A percentile compares a stretch with the other conserved stretches of the same genome.
These are phyloP conservation scores for Houttuynia cordata DNA, from an alignment of 164 flowering plant species.

Conservation along the genomic window DNA sequence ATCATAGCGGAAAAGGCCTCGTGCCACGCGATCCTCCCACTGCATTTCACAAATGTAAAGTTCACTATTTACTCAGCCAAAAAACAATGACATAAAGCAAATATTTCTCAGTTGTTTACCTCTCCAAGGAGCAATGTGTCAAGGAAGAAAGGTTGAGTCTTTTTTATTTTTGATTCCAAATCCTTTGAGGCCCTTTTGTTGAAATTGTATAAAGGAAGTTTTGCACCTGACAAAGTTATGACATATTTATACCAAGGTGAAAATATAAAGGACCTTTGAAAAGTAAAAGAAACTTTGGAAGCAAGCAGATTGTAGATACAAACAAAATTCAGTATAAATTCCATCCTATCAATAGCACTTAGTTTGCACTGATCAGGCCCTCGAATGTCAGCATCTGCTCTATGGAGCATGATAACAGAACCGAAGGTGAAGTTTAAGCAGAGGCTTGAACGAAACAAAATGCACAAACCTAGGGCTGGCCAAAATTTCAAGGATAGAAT, in stretches of 20 bases:
- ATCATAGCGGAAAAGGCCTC: conserved; percentile 76
- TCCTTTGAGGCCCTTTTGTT: conserved; percentile 15
- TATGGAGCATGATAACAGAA: not conserved
- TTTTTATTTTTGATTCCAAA: not conserved
- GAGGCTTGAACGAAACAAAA: not conserved
- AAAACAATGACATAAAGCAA: not conserved
- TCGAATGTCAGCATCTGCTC: not conserved
- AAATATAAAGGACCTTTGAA: no score
- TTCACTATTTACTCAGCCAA: not conserved
- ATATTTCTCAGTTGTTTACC: conserved; percentile 1
- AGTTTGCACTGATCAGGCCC: not conserved
- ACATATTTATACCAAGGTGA: not conserved
- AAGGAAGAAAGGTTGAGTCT: conserved; percentile 16
- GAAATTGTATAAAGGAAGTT: conserved; percentile 38
- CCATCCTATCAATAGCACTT: no score
- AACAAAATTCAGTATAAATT: no score
- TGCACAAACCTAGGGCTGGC: not conserved
- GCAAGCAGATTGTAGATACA: no score
- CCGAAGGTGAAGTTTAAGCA: not conserved
- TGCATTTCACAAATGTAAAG: conserved; percentile 9
- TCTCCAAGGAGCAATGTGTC: conserved; percentile 28
- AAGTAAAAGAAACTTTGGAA: no score
- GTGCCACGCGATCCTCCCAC: conserved; percentile 65
- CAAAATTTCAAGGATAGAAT: not conserved
- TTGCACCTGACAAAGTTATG: conserved; percentile 10